These are phyloP conservation scores for Dimargaris verticillata DNA, from an alignment of 192 early-diverging fungal genomes.

Conservation along the genomic window DNA sequence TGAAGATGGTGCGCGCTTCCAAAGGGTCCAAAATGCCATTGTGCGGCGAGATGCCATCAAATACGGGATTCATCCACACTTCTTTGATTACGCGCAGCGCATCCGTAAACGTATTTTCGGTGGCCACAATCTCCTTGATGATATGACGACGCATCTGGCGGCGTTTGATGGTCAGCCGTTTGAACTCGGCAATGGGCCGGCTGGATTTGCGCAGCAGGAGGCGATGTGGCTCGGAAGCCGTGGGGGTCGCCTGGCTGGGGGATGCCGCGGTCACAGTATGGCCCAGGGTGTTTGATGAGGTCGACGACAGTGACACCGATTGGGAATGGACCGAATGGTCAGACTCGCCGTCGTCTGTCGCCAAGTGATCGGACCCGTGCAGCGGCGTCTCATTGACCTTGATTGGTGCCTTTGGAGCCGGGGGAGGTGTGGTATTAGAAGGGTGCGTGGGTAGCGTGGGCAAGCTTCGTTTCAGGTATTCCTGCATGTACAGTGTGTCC, in stretches of 20 bases:
- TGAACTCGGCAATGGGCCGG: slow-evolving; percentile 5
- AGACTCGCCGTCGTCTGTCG: too few species aligned
- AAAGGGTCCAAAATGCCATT: background rate
- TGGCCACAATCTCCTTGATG: slow-evolving; percentile 6
- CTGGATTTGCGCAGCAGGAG: background rate
- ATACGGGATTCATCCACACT: slow-evolving; percentile 1
- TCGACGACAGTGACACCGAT: too few species aligned
- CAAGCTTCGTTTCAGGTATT: too few species aligned
- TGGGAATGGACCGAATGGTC: too few species aligned
- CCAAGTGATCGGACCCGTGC: too few species aligned
- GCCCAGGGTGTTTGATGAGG: too few species aligned
- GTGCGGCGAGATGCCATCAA: background rate
- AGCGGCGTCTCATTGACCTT: too few species aligned
- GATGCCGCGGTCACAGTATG: too few species aligned
- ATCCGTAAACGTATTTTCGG: slow-evolving; percentile 2
- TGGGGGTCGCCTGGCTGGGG: background rate
- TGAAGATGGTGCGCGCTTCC: slow-evolving; percentile 8
- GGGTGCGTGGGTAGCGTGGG: too few species aligned
- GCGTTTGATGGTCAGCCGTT: background rate
- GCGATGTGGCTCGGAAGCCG: background rate
- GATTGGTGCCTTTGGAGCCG: too few species aligned
- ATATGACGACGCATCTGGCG: slow-evolving; percentile 1
- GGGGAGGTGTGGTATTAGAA: too few species aligned
- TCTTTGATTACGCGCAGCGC: background rate
- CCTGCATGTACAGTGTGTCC: background rate